Base-by-base conservation (phyloP, 495 filamentous ascomycete genomes). In the Aspergillus affinis region DNA sequence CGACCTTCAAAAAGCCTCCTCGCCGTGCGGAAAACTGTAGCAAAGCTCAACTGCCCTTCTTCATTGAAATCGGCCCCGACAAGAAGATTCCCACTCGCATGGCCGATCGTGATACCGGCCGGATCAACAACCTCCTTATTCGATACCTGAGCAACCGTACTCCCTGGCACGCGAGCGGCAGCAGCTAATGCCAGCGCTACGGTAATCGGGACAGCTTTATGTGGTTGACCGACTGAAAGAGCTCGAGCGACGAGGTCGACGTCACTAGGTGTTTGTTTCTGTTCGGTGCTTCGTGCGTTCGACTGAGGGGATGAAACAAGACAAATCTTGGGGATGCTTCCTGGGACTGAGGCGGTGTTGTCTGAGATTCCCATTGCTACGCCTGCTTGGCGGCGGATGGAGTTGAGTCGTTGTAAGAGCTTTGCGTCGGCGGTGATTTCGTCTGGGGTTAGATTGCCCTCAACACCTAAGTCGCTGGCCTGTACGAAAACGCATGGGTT, bases 401-500 rank as follows among this genome's bases (percentile, higher is more conserved):
- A 64, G 63, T 90, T 86, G 13, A 92, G 76, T 2, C 72, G 77
- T 0, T 18, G 60, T 19, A 87, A 78, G 2, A 89, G 63, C 44
- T 61, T 62, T 1, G 75, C 59, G 48, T 86, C 67, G 1, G 70
- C 70, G 17, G 81, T 75, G 51, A 89, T 77, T 3, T 74, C 75
- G 53, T 83, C 74, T 0, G 86, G 86, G 4, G 78, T 75, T 21
- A 88, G 66, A 2, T 78, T 77, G 9, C 78, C 75, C 1, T 69
- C 58, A 0, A 88, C 64, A 5, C 74, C 81, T 0, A 90, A 64
- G 62, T 84, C 82, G 1, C 63, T 63, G 2, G 82, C 82, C 8
- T 71, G 71, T 0, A 90, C 75, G 65, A 90, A 90, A 4, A 88
- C 80, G 36, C 84, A 83, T 0, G 88, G 89, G 60, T 90, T 90